Percentiles rank a stretch among this genome's conserved stretches.
phyloP scores from a whole-genome alignment of 1,284 basidiomycete species.

The Leccinum ponderosum region DNA sequence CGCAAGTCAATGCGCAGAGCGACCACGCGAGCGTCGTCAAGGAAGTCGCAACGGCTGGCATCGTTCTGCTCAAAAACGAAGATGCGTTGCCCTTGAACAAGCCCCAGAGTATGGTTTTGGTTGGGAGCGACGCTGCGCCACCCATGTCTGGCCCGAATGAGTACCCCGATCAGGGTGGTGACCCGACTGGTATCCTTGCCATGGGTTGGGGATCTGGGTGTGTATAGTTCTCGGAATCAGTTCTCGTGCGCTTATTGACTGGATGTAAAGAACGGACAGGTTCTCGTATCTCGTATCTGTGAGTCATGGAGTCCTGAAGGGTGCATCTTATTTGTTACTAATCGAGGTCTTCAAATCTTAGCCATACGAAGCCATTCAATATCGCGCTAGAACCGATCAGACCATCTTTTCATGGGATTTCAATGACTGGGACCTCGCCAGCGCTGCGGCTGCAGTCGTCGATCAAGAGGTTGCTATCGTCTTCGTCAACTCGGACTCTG shows the following conservation, averaged over 20 bases:
- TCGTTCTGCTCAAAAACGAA: conserved; percentile 78
- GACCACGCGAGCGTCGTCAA: conserved; percentile 57
- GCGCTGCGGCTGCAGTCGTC: conserved; percentile 29
- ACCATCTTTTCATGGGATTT: conserved; percentile 40
- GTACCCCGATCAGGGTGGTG: conserved; percentile 47
- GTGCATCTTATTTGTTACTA: not conserved
- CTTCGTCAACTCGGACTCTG: conserved; percentile 42
- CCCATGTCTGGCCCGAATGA: conserved; percentile 57
- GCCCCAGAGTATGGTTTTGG: conserved; percentile 36
- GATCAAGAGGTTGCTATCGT: conserved; percentile 38
- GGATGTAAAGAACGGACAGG: conserved; percentile 33
- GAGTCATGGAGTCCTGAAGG: conserved; percentile 10
- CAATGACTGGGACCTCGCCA: conserved; percentile 33
- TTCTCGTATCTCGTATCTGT: conserved; percentile 42
- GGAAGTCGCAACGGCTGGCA: conserved; percentile 68
- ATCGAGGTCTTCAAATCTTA: conserved; percentile 10
- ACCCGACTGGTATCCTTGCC: conserved; percentile 55
- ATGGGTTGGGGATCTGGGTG: conserved; percentile 67
- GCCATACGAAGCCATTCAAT: conserved; percentile 43
- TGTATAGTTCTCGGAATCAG: not conserved
- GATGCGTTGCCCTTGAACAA: conserved; percentile 54
- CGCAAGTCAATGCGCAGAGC: conserved; percentile 61
- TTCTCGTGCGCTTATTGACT: not conserved
- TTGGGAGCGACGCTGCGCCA: conserved; percentile 59
- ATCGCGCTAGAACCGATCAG: conserved; percentile 32